Evolutionary conservation across 2,329 filamentous ascomycete genomes (phyloP).

Genomic region (Clonostachys chloroleuca): DNA sequence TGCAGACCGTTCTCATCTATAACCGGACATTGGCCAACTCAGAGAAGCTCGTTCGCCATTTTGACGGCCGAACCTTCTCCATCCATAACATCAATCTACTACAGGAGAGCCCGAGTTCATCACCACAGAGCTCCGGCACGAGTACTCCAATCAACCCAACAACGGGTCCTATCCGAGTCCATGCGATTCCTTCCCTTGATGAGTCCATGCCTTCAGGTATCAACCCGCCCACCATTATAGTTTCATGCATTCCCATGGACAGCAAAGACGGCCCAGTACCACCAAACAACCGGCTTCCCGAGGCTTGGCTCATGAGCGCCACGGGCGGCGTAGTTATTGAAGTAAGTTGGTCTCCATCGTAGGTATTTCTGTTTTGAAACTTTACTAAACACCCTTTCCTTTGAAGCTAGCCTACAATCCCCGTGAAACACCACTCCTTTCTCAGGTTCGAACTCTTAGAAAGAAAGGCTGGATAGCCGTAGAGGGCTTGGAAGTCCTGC

Average conservation of each 20-base stretch:
- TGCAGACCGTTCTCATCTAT: conserved; percentile 53
- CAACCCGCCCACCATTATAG: conserved; percentile 7
- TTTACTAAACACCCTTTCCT: not conserved
- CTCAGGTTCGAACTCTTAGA: conserved; percentile 43
- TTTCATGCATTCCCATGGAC: conserved; percentile 4
- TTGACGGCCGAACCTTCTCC: conserved; percentile 9
- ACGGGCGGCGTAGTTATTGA: conserved; percentile 51
- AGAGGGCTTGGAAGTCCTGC: conserved; percentile 55
- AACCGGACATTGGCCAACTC: conserved; percentile 50
- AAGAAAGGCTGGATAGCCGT: conserved; percentile 51
- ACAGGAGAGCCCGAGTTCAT: not conserved
- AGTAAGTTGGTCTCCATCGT: conserved; percentile 17
- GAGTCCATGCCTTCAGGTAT: conserved; percentile 6
- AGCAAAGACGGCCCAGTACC: conserved; percentile 3
- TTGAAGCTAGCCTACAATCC: conserved; percentile 17
- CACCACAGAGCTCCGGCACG: not conserved
- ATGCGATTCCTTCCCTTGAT: conserved; percentile 17
- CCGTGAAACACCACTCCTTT: conserved; percentile 48
- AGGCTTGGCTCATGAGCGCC: conserved; percentile 49
- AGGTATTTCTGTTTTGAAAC: not conserved
- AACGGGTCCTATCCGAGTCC: not conserved
- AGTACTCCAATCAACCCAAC: not conserved
- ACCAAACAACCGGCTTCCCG: conserved; percentile 43
- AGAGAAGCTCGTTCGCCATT: conserved; percentile 35
- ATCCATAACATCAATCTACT: conserved; percentile 4